phyloP scores from a whole-genome alignment of 352 stramenopile genomes.

The Pythium plurisporium region DNA sequence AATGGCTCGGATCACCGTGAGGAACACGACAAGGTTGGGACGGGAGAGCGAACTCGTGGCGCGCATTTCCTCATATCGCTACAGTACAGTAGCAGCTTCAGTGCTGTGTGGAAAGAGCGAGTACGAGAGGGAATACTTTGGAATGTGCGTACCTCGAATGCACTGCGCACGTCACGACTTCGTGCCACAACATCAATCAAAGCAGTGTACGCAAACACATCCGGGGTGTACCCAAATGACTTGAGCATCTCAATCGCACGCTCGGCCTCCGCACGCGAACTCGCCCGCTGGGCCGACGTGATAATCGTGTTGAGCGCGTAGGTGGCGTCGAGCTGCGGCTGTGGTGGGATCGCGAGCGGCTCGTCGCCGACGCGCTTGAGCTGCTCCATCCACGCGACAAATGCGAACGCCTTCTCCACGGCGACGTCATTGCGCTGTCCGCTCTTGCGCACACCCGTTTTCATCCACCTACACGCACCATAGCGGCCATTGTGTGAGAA shows the following conservation, averaged over 20 bases:
- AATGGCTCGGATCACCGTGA: conserved; percentile 59
- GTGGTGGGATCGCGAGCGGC: conserved; percentile 27
- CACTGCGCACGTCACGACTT: conserved; percentile 36
- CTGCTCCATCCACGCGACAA: conserved; percentile 62
- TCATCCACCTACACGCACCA: conserved; percentile 47
- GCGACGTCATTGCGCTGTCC: conserved; percentile 40
- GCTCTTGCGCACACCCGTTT: conserved; percentile 55
- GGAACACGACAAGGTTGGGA: conserved; percentile 72
- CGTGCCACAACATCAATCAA: conserved; percentile 65
- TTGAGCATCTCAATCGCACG: conserved; percentile 53
- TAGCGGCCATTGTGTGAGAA: not conserved
- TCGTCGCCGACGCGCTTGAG: conserved; percentile 44
- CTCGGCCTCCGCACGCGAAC: conserved; percentile 40
- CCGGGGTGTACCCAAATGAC: conserved; percentile 46
- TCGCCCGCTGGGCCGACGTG: conserved; percentile 55
- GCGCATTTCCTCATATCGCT: conserved; percentile 62
- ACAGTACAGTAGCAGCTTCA: not conserved
- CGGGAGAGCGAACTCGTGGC: conserved; percentile 31
- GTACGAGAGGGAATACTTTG: not conserved
- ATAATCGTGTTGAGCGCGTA: conserved; percentile 78
- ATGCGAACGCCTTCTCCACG: conserved; percentile 61
- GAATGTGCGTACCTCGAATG: conserved; percentile 32
- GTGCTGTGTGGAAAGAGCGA: too few relatives aligned
- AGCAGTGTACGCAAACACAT: conserved; percentile 76
- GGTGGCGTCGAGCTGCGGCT: conserved; percentile 45